Conservation (phyloP, 495 filamentous ascomycete genomes). For the Staphylotrichum longicolle region DNA sequence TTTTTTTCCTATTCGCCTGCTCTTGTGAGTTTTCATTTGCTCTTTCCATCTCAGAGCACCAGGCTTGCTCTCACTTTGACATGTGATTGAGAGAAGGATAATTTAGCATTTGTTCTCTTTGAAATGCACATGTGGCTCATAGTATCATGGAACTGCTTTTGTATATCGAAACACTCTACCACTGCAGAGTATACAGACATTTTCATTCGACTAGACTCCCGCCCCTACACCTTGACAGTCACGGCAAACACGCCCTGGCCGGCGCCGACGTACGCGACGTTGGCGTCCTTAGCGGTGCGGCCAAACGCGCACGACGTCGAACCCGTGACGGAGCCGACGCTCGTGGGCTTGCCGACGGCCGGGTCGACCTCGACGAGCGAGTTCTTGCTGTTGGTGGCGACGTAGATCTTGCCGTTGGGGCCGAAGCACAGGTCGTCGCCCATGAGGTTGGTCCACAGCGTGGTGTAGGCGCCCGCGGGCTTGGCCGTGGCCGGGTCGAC, state of each 20-base stretch:
- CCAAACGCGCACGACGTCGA: conserved; percentile 41
- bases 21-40: too few relatives aligned
- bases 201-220: too few relatives aligned
- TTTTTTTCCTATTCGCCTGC: too few relatives aligned
- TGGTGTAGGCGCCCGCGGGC: conserved; percentile 33
- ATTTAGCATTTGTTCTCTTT: too few relatives aligned
- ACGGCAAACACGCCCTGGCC: conserved; percentile 35
- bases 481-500: conserved; percentile 42
- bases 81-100: too few relatives aligned
- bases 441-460: conserved; percentile 43
- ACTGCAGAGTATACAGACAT: too few relatives aligned
- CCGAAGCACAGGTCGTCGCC: conserved; percentile 45
- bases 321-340: conserved; percentile 35
- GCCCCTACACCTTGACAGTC: conserved; percentile 27
- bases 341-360: conserved; percentile 29
- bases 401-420: conserved; percentile 41
- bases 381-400: conserved; percentile 40
- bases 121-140: too few relatives aligned
- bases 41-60: too few relatives aligned
- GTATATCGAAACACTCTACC: background rate
- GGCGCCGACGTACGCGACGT: conserved; percentile 40
- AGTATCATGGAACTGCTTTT: too few relatives aligned
- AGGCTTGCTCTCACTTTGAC: too few relatives aligned
- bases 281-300: conserved; percentile 39
- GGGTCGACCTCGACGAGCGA: conserved; percentile 43